These are phyloP conservation scores for Skeletonema costatum DNA, from an alignment of 108 stramenopile species.

Conservation along the genomic window DNA sequence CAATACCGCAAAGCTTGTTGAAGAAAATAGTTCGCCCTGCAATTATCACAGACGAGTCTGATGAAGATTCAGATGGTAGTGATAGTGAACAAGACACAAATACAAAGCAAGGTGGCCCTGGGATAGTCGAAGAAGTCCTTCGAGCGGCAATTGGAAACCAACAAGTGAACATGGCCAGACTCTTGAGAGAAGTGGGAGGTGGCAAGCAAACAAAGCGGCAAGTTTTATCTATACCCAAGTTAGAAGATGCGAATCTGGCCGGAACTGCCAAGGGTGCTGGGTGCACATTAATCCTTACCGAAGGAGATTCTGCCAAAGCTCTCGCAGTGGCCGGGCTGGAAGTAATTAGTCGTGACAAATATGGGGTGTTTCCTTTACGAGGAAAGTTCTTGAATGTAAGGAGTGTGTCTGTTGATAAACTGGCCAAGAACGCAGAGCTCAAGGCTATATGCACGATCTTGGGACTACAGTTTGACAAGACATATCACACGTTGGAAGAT, in stretches of 20 bases:
- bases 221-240: constrained; percentile 81
- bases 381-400: constrained; percentile 99
- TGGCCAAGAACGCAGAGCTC: constrained; percentile 95
- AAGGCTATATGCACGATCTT: constrained; percentile 81
- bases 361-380: constrained; percentile 98
- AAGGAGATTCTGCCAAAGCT: constrained; percentile 99
- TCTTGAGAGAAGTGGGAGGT: constrained; percentile 68
- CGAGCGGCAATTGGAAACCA: constrained; percentile 59
- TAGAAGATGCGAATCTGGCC: constrained; percentile 94
- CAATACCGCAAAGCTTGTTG: constrained; percentile 55
- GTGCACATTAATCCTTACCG: constrained; percentile 97
- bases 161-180: constrained; percentile 54
- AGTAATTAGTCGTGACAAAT: constrained; percentile 93
- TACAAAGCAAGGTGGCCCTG: constrained; percentile 60
- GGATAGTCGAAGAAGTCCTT: constrained; percentile 75
- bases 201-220: constrained; percentile 62
- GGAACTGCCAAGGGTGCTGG: constrained; percentile 59
- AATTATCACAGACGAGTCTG: constrained; percentile 11
- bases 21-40: constrained; percentile 52
- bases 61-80: constrained; percentile 9
- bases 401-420: constrained; percentile 79
- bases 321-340: constrained; percentile 95
- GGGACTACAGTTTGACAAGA: constrained; percentile 86
- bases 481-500: constrained; percentile 74
- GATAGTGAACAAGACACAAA: constrained; percentile 2